Base-by-base conservation (phyloP, 1,284 basidiomycete genomes). In the Puccinia novopanici region DNA sequence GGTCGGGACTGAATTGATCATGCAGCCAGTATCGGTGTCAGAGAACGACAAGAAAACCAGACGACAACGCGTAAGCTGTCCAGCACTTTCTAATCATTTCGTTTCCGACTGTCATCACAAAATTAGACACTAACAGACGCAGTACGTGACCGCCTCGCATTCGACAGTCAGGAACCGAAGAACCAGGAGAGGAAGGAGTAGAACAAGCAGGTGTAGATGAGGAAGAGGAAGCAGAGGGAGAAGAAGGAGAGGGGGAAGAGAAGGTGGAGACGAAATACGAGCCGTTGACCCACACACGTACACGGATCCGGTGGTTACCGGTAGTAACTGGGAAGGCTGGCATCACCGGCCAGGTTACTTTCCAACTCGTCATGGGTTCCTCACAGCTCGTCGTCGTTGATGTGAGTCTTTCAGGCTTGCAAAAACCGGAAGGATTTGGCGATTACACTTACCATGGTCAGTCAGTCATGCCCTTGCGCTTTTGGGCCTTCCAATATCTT, bases 1-100 rank as follows among this genome's bases (percentile, higher is more conserved):
- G 4, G 57, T 79, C 10, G 77, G 77, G 19, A 72, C 68, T 42
- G 77, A 79, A 63, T 52, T 79, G 10, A 79, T 79, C 24, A 79
- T 79, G 77, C 54, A 54, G 24, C 68, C 48, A 45, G 27, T 54
- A 8, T 50, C 52, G 19, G 48, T n/a, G 15, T 4, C 15, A 19
- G n/a, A 48, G 40, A 67, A 67, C 3, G 63, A n/a, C 24, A 67
- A 67, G 42, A 42, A 67, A 24, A 67, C 22, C 17, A 48, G 5
- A 22, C 19, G 42, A 48, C 40, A 45, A 48, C 42, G 63, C 5
- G 63, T 67, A 17, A 67, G 63, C 42, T n/a, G 5, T 48, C 63
- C 37, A 2, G 19, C 19, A 3, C 9, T 40, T 40, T 67, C 63
- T 48, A 0, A 4, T 3, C 40, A 40, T 48, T 15, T 48, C n/a